Percentiles rank a stretch among this genome's conserved stretches.
Conservation (phyloP, 495 filamentous ascomycete species). For the Daldinia vernicosa region DNA sequence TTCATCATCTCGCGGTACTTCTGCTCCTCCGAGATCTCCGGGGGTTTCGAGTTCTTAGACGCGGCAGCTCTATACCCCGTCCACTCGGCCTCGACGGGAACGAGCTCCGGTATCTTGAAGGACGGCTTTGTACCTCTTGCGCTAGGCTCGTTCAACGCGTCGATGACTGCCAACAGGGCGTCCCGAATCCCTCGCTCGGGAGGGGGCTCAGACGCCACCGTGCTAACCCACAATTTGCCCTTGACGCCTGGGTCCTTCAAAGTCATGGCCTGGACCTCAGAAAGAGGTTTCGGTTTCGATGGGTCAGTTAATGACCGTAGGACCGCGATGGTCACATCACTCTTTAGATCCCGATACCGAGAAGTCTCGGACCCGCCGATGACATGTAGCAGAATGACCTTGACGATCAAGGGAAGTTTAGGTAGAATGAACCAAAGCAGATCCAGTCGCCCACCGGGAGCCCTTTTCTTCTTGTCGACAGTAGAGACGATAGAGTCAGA, state of each 20-base stretch:
- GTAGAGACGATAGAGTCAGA: neutral
- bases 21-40: slow-evolving; percentile 70
- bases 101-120: slow-evolving; percentile 63
- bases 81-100: slow-evolving; percentile 84
- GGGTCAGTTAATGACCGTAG: slow-evolving; percentile 66
- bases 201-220: slow-evolving; percentile 63
- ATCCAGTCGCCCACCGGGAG: slow-evolving; percentile 31
- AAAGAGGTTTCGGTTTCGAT: slow-evolving; percentile 57
- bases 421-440: slow-evolving; percentile 60
- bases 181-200: slow-evolving; percentile 65
- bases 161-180: slow-evolving; percentile 70
- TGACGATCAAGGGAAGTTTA: slow-evolving; percentile 72
- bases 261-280: slow-evolving; percentile 69
- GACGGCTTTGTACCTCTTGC: slow-evolving; percentile 50
- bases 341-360: slow-evolving; percentile 80
- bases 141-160: slow-evolving; percentile 62
- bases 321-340: slow-evolving; percentile 74
- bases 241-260: slow-evolving; percentile 73
- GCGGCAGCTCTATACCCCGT: slow-evolving; percentile 74
- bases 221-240: slow-evolving; percentile 82
- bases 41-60: slow-evolving; percentile 61
- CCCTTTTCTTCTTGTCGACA: neutral
- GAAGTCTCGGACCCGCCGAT: slow-evolving; percentile 71
- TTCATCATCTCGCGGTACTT: slow-evolving; percentile 78
- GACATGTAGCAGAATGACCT: slow-evolving; percentile 72